phyloP scores from a whole-genome alignment of 2,329 filamentous ascomycete species.

The Capronia epimyces region DNA sequence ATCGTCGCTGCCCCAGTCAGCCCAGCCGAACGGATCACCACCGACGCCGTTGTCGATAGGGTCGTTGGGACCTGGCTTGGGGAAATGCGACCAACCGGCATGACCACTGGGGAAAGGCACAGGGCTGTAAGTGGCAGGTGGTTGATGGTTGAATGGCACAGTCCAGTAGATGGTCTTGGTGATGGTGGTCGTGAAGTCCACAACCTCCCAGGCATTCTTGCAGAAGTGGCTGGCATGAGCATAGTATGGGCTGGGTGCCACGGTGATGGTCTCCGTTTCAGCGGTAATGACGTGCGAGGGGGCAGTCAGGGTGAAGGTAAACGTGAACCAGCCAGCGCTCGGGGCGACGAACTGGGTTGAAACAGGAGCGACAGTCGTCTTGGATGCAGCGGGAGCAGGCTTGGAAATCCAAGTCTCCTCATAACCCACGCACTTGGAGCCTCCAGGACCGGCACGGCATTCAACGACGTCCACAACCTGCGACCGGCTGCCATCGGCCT shows the following conservation, averaged over 20 bases:
- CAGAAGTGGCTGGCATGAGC: slow-evolving; percentile 16
- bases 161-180: slow-evolving; percentile 23
- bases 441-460: slow-evolving; percentile 16
- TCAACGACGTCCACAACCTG: slow-evolving; percentile 23
- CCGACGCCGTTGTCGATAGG: not conserved
- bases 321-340: slow-evolving; percentile 19
- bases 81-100: slow-evolving; percentile 6
- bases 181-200: slow-evolving; percentile 24
- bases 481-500: slow-evolving; percentile 19
- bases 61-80: not conserved
- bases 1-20: slow-evolving; percentile 17
- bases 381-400: slow-evolving; percentile 12
- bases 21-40: slow-evolving; percentile 9
- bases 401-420: slow-evolving; percentile 22
- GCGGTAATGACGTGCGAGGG: slow-evolving; percentile 7
- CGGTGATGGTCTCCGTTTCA: slow-evolving; percentile 16
- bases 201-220: slow-evolving; percentile 12
- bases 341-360: slow-evolving; percentile 18
- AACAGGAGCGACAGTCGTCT: slow-evolving; percentile 4
- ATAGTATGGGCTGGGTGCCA: slow-evolving; percentile 22
- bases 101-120: slow-evolving; percentile 16
- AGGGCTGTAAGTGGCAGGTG: slow-evolving; percentile 12
- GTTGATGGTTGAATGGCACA: slow-evolving; percentile 12
- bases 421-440: slow-evolving; percentile 15
- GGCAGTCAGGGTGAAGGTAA: slow-evolving; percentile 22